Evolutionary conservation across 1,284 basidiomycete genomes (phyloP).

Genomic region (Ceratobasidium sp.): DNA sequence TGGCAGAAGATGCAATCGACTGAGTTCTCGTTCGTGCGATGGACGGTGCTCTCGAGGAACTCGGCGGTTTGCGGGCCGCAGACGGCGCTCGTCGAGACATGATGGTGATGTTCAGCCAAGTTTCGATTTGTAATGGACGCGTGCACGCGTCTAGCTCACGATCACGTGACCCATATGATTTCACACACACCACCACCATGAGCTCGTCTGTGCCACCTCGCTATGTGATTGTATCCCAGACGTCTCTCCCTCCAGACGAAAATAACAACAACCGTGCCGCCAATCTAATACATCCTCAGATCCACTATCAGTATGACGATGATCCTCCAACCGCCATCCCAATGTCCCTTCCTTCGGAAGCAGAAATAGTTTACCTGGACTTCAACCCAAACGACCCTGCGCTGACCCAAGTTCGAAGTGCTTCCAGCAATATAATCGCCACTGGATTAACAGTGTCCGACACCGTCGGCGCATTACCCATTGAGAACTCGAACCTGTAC

Average conservation of each 20-base stretch:
- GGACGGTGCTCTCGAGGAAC: background rate
- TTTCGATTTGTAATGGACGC: slow-evolving; percentile 1
- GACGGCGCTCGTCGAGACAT: slow-evolving; percentile 34
- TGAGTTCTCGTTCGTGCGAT: background rate
- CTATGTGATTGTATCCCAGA: slow-evolving; percentile 18
- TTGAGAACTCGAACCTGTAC: slow-evolving; percentile 28
- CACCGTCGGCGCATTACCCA: slow-evolving; percentile 14
- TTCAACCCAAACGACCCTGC: slow-evolving; percentile 61
- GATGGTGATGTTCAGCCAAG: slow-evolving; percentile 8
- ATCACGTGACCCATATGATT: background rate
- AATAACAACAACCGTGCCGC: background rate
- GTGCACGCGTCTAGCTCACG: background rate
- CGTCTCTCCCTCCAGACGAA: background rate
- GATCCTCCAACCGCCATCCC: slow-evolving; percentile 69
- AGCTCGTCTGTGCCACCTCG: slow-evolving; percentile 3
- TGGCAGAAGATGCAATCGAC: background rate
- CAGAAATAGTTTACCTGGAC: slow-evolving; percentile 75
- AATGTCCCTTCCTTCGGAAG: slow-evolving; percentile 58
- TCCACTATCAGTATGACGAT: slow-evolving; percentile 83
- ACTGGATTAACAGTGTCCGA: slow-evolving; percentile 22
- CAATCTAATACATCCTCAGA: slow-evolving; percentile 68
- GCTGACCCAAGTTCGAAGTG: slow-evolving; percentile 6
- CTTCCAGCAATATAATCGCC: slow-evolving; percentile 10
- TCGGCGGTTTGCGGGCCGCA: slow-evolving; percentile 12
- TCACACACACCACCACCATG: background rate